phyloP scores from a whole-genome alignment of 2,329 filamentous ascomycete species.

The Sporothrix schenckii region DNA sequence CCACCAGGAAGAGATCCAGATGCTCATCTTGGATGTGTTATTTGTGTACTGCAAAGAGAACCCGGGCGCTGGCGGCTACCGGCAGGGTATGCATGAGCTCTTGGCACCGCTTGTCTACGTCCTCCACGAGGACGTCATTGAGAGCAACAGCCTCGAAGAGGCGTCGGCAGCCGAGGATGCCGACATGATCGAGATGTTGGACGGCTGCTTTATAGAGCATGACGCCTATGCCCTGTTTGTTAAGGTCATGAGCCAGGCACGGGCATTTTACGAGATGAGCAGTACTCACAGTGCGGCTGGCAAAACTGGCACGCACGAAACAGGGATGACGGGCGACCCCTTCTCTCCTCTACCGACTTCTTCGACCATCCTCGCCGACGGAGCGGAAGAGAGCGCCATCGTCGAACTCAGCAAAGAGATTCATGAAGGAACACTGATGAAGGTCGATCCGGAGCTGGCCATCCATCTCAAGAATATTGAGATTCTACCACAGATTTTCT shows the following conservation, averaged over 20 bases:
- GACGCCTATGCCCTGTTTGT: constrained; percentile 87
- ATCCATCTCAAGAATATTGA: constrained; percentile 80
- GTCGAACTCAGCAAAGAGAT: constrained; percentile 84
- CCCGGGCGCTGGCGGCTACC: constrained; percentile 80
- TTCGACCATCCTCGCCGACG: constrained; percentile 27
- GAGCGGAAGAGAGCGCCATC: constrained; percentile 63
- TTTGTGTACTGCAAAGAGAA: constrained; percentile 96
- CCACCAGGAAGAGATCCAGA: constrained; percentile 75
- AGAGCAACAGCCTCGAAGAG: constrained; percentile 39
- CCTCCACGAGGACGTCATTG: constrained; percentile 76
- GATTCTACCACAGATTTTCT: constrained; percentile 92
- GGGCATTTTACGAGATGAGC: constrained; percentile 80
- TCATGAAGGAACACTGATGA: constrained; percentile 77
- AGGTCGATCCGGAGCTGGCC: constrained; percentile 49
- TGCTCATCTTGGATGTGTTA: constrained; percentile 81
- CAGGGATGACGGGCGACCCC: constrained; percentile 8
- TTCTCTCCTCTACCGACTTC: neutral
- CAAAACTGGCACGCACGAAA: neutral
- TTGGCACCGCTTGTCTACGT: constrained; percentile 87
- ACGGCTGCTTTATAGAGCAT: constrained; percentile 78
- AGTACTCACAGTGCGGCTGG: constrained; percentile 39
- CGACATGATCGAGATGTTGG: constrained; percentile 67
- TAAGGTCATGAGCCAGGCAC: constrained; percentile 83
- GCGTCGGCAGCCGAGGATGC: constrained; percentile 48
- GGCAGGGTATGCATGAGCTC: constrained; percentile 99